Evolutionary conservation across 768 basidiomycete species (phyloP).

Genomic region (Termitomyces sp.): DNA sequence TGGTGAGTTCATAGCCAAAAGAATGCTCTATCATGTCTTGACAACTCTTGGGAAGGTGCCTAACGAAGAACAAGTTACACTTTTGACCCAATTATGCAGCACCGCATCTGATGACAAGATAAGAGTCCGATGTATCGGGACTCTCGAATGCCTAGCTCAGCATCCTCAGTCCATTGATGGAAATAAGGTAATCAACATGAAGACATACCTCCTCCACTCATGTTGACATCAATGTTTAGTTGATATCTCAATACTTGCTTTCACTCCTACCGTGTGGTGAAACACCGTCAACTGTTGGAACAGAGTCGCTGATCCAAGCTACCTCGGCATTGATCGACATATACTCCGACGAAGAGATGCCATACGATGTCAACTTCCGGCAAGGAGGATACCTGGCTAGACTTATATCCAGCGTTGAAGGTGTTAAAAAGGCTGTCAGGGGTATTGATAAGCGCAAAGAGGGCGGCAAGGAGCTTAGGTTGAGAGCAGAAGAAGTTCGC

Average conservation of each 20-base stretch:
- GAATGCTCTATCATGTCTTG: background rate
- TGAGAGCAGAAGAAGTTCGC: conserved; percentile 69
- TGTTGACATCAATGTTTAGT: conserved; percentile 25
- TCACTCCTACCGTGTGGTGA: conserved; percentile 47
- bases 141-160: conserved; percentile 82
- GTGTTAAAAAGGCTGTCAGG: conserved; percentile 55
- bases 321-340: conserved; percentile 86
- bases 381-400: conserved; percentile 49
- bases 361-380: conserved; percentile 80
- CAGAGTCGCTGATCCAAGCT: conserved; percentile 72
- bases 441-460: conserved; percentile 63
- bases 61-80: conserved; percentile 51
- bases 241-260: conserved; percentile 63
- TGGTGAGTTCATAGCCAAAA: conserved; percentile 37
- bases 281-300: conserved; percentile 35
- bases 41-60: conserved; percentile 35
- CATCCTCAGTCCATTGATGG: conserved; percentile 54
- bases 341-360: conserved; percentile 79
- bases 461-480: conserved; percentile 56
- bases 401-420: conserved; percentile 55
- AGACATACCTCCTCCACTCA: background rate
- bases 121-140: conserved; percentile 76
- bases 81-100: conserved; percentile 63
- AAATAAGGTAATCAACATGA: conserved; percentile 44
- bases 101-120: conserved; percentile 46